These are phyloP conservation scores for Botrytis deweyae DNA, from an alignment of 2,329 filamentous ascomycete genomes.

Conservation along the genomic window DNA sequence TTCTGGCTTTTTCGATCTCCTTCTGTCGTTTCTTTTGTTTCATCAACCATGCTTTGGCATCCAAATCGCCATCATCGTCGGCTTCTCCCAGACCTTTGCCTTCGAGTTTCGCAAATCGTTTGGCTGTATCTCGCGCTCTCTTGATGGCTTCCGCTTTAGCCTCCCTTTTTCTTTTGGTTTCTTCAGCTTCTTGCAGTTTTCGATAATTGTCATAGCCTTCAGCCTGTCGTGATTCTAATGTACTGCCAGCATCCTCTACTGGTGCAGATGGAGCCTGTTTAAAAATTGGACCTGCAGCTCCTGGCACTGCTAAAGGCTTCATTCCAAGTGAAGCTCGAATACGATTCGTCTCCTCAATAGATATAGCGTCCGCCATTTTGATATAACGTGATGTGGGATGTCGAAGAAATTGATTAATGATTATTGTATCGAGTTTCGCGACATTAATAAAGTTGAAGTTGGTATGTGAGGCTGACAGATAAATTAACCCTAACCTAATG, in stretches of 20 bases:
- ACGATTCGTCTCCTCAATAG: conserved; percentile 92
- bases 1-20: conserved; percentile 77
- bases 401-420: neutral
- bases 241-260: conserved; percentile 71
- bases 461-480: conserved; percentile 1
- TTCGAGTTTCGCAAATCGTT: conserved; percentile 71
- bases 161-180: conserved; percentile 74
- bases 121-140: conserved; percentile 80
- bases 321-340: conserved; percentile 86
- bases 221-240: conserved; percentile 76
- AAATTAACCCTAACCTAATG: neutral
- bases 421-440: conserved; percentile 3
- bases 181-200: conserved; percentile 66
- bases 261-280: conserved; percentile 45
- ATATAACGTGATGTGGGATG: neutral
- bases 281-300: conserved; percentile 58
- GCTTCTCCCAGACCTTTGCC: conserved; percentile 81
- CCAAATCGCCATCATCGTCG: conserved; percentile 63
- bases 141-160: conserved; percentile 80
- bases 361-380: conserved; percentile 57
- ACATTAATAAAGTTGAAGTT: conserved; percentile 10
- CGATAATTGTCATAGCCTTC: conserved; percentile 72
- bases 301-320: conserved; percentile 83
- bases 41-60: conserved; percentile 83
- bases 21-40: conserved; percentile 92